Base-by-base conservation (phyloP, 805 yeast species). In the Teunomyces gatunensis region DNA sequence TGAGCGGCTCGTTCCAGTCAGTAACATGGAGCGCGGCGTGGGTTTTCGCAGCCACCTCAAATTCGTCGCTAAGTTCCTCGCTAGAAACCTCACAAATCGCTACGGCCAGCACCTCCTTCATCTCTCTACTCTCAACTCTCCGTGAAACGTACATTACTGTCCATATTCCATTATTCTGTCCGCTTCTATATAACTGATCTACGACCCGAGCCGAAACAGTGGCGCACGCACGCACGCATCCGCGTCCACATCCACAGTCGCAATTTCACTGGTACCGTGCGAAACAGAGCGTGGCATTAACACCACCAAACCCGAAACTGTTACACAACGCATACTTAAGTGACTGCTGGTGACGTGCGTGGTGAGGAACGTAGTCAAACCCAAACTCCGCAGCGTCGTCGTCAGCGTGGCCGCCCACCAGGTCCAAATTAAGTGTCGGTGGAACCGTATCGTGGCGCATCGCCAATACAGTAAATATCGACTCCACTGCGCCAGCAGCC, bases 231-330 rank as follows among this genome's bases (percentile, higher is more conserved):
- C 17, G 17, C 34, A 13, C n/a, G 34, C 34, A 32, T n/a, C n/a
- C n/a, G n/a, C n/a, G 2, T 15, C 17, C 17, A 15, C 17, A 15
- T 13, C 34, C 34, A 32, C 34, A 32, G 34, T 25, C 27, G 27
- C 27, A 25, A 25, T 25, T 25, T 25, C 11, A 13, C 11, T 9
- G 7, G 34, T 32, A 32, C 13, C 34, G 34, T 21, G 29, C 34
- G 45, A 84, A 79, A 39, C 83, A 74, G 2, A 94, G 59, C 2
- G 95, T 78, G 5, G 95, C 85, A 64, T 94, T 94, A 4, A 95
- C 89, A 6, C 99, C 99, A 6, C 99, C 99, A 69, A 94, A 94
- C 0, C 99, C 99, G 68, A 95, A 92, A 56, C 97, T 89, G 60
- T 94, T 94, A 42, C 89, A 81, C 56, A 94, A 51, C 0, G 92